Evolutionary conservation across 495 filamentous ascomycete genomes (phyloP).

Genomic region (Penicillium arizonense): DNA sequence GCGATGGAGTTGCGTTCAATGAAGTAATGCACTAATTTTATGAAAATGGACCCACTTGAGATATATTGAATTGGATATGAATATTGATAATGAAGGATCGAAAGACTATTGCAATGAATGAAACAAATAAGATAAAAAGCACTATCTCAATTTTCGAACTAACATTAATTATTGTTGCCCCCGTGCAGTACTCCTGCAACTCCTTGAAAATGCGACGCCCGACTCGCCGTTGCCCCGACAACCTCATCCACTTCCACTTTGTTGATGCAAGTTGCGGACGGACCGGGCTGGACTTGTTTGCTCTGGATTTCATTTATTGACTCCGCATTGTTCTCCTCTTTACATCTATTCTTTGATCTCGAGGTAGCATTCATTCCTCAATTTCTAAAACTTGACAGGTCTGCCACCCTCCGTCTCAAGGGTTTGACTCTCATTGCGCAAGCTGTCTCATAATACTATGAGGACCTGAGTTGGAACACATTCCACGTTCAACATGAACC

Average conservation of each 20-base stretch:
- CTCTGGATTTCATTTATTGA: slow-evolving; percentile 4
- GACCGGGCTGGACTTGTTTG: slow-evolving; percentile 12
- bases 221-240: slow-evolving; percentile 27
- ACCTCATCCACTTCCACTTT: slow-evolving; percentile 27
- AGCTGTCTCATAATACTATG: slow-evolving; percentile 24
- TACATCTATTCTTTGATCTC: neutral
- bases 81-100: neutral
- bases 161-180: neutral
- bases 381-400: slow-evolving; percentile 7
- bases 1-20: neutral
- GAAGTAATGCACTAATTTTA: neutral
- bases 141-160: neutral
- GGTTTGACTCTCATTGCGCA: slow-evolving; percentile 1
- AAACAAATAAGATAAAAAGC: neutral
- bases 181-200: slow-evolving; percentile 9
- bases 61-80: neutral
- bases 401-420: neutral
- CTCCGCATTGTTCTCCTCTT: slow-evolving; percentile 2
- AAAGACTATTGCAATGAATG: neutral
- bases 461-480: slow-evolving; percentile 21
- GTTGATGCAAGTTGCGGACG: slow-evolving; percentile 21
- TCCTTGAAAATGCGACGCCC: neutral
- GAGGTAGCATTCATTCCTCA: neutral
- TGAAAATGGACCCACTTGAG: slow-evolving; percentile 1
- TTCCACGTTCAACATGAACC: slow-evolving; percentile 31